A percentile compares a stretch with the other conserved stretches of the same genome.
These are phyloP conservation scores for Rhinocladiella similis DNA, from an alignment of 2,329 filamentous ascomycete genomes.

Conservation along the genomic window DNA sequence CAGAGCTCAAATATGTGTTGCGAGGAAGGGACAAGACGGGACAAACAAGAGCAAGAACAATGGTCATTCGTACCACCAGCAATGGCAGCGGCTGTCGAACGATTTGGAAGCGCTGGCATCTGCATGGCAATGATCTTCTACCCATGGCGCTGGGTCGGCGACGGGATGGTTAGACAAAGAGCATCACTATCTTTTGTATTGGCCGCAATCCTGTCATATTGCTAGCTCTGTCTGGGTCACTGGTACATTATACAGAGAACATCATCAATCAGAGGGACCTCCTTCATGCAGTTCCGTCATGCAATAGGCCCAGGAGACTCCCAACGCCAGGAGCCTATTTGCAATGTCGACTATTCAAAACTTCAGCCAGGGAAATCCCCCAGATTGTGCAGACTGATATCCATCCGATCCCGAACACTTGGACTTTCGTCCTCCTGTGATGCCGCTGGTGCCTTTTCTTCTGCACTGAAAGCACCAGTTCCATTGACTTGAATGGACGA, in stretches of 20 bases:
- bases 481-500: constrained; percentile 13
- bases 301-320: background rate
- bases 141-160: background rate
- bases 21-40: background rate
- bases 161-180: background rate
- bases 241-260: background rate
- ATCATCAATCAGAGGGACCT: background rate
- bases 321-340: background rate
- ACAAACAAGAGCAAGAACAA: background rate
- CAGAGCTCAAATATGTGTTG: background rate
- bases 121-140: background rate
- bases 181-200: background rate
- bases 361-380: constrained; percentile 42
- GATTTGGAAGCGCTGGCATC: background rate
- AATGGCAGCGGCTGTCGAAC: background rate
- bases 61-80: background rate
- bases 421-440: constrained; percentile 37
- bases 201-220: background rate
- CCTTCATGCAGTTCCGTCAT: background rate
- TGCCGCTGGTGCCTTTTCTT: background rate
- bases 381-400: constrained; percentile 63
- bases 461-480: background rate
- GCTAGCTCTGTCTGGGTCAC: background rate
- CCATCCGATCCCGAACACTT: constrained; percentile 53
- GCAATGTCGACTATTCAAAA: background rate